phyloP scores from a whole-genome alignment of 139 green algal genomes.

The Diplosphaera chodatii region DNA sequence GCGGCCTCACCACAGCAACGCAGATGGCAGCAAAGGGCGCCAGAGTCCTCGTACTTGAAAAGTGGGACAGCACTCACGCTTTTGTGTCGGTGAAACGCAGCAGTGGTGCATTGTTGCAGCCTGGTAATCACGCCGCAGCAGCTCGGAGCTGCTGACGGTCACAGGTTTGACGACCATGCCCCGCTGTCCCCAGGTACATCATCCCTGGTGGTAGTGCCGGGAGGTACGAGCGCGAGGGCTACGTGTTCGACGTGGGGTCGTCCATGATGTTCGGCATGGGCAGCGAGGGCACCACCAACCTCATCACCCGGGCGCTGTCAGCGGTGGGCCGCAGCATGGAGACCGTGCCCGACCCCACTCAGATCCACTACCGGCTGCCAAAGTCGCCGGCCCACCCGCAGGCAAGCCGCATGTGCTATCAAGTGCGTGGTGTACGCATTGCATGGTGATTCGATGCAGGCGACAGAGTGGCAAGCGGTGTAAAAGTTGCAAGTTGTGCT shows the following conservation, averaged over 20 bases:
- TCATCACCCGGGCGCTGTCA: slow-evolving; percentile 85
- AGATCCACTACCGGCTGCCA: slow-evolving; percentile 94
- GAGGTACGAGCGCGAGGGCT: slow-evolving; percentile 85
- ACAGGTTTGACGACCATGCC: neutral
- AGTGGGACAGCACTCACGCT: too few relatives aligned
- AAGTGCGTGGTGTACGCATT: too few relatives aligned
- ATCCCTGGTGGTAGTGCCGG: slow-evolving; percentile 85
- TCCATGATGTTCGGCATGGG: slow-evolving; percentile 98
- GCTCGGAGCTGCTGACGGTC: too few relatives aligned
- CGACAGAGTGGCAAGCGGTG: too few relatives aligned
- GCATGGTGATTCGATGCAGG: too few relatives aligned
- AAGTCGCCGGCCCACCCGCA: slow-evolving; percentile 48
- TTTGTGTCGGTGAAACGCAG: too few relatives aligned
- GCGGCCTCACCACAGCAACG: slow-evolving; percentile 78
- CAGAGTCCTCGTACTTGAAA: slow-evolving; percentile 79
- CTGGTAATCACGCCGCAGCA: too few relatives aligned
- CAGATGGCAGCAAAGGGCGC: slow-evolving; percentile 73
- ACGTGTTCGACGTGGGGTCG: slow-evolving; percentile 90
- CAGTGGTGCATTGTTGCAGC: too few relatives aligned
- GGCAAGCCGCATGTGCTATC: too few relatives aligned
- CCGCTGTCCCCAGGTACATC: slow-evolving; percentile 64
- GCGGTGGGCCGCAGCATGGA: slow-evolving; percentile 74
- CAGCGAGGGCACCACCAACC: slow-evolving; percentile 85
- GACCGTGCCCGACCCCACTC: slow-evolving; percentile 83
- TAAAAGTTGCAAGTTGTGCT: too few relatives aligned